Evolutionary conservation across 768 basidiomycete genomes (phyloP).

Genomic region (Naganishia antarctica): DNA sequence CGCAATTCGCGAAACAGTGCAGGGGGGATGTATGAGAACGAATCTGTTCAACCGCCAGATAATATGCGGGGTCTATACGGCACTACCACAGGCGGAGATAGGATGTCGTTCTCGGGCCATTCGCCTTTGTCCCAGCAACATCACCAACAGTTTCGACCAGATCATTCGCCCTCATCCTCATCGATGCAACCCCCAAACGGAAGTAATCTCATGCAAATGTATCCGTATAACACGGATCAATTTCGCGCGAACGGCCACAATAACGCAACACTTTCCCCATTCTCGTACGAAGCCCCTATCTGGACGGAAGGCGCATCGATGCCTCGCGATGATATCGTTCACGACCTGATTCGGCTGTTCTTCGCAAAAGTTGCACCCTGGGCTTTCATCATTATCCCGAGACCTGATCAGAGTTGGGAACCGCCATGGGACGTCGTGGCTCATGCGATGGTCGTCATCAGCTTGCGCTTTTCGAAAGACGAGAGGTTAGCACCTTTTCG

Average conservation of each 20-base stretch:
- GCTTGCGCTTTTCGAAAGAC: conserved; percentile 44
- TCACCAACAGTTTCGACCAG: not conserved
- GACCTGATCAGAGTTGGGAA: conserved; percentile 26
- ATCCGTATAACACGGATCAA: conserved; percentile 5
- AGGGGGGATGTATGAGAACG: not conserved
- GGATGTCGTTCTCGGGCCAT: conserved; percentile 1
- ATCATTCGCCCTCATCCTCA: not conserved
- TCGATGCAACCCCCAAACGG: not conserved
- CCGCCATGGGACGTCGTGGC: conserved; percentile 45
- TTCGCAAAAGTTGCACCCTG: conserved; percentile 45
- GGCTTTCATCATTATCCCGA: conserved; percentile 46
- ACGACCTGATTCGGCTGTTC: conserved; percentile 42
- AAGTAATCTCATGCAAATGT: not conserved
- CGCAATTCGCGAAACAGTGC: not conserved
- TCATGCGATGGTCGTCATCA: conserved; percentile 47
- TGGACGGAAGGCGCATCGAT: conserved; percentile 31
- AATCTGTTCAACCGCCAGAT: not conserved
- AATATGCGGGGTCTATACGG: not conserved
- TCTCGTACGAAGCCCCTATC: conserved; percentile 16
- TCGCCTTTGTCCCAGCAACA: not conserved
- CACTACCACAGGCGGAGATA: not conserved
- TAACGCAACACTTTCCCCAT: conserved; percentile 17
- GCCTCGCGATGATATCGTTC: conserved; percentile 45
- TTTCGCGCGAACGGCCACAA: not conserved
- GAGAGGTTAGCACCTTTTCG: conserved; percentile 31